These are phyloP conservation scores for Leccinum barrowsii DNA, from an alignment of 768 basidiomycete genomes.

Conservation along the genomic window DNA sequence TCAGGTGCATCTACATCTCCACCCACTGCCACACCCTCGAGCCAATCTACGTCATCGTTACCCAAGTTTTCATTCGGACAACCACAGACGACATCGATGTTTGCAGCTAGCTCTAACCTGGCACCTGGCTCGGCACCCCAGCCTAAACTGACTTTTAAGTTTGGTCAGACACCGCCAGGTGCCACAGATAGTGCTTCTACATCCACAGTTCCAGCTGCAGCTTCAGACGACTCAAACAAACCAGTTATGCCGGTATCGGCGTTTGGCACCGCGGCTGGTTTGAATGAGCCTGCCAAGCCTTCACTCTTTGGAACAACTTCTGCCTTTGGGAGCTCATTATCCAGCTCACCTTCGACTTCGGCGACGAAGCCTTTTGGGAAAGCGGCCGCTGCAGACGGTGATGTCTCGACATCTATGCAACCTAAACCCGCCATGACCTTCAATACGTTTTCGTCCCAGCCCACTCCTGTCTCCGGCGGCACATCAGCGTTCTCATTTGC, in stretches of 20 bases:
- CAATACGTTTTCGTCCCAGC: constrained; percentile 15
- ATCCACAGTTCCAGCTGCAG: constrained; percentile 11
- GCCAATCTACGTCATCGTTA: constrained; percentile 9
- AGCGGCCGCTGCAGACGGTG: constrained; percentile 6
- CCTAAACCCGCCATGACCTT: constrained; percentile 19
- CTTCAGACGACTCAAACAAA: constrained; percentile 24
- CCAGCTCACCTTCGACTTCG: constrained; percentile 11
- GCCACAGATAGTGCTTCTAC: constrained; percentile 22
- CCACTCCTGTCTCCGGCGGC: constrained; percentile 14
- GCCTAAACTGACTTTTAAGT: constrained; percentile 20
- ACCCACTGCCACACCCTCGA: constrained; percentile 1
- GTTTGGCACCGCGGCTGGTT: constrained; percentile 13
- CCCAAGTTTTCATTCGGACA: constrained; percentile 29
- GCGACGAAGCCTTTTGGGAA: constrained; percentile 16
- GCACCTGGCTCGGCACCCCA: constrained; percentile 11
- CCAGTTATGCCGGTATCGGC: constrained; percentile 21
- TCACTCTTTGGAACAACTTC: constrained; percentile 15
- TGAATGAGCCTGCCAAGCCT: constrained; percentile 24
- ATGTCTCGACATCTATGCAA: constrained; percentile 20
- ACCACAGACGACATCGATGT: constrained; percentile 4
- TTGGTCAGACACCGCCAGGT: constrained; percentile 20
- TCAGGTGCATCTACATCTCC: constrained; percentile 9
- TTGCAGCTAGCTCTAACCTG: constrained; percentile 3
- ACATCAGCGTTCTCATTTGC: constrained; percentile 19
- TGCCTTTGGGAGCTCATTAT: constrained; percentile 22